These are phyloP conservation scores for Neurospora sp. DNA, from an alignment of 495 filamentous ascomycete genomes.

Conservation along the genomic window DNA sequence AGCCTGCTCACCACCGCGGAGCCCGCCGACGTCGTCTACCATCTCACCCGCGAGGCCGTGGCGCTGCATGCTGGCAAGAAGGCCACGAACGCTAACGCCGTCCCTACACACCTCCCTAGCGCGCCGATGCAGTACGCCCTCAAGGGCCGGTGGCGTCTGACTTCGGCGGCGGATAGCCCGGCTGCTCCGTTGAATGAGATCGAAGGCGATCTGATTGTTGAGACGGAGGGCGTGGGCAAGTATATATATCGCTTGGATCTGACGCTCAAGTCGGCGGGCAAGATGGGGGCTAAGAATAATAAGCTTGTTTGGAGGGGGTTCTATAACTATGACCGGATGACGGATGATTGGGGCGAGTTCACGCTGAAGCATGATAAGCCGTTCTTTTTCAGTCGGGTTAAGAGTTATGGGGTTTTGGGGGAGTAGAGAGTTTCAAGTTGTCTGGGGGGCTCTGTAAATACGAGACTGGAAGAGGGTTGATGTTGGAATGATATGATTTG, in stretches of 20 bases:
- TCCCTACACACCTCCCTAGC: constrained; percentile 21
- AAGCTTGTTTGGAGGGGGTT: constrained; percentile 84
- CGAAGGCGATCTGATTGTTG: constrained; percentile 68
- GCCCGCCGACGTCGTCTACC: constrained; percentile 73
- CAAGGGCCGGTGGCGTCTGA: constrained; percentile 31
- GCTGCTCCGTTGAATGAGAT: constrained; percentile 14
- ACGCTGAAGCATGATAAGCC: constrained; percentile 71
- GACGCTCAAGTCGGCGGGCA: constrained; percentile 48
- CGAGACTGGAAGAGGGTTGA: not conserved
- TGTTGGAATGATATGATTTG: not conserved
- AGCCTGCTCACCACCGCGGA: constrained; percentile 69
- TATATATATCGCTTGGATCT: constrained; percentile 78
- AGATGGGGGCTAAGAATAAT: constrained; percentile 52
- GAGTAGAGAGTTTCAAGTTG: constrained; percentile 1
- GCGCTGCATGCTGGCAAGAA: constrained; percentile 12
- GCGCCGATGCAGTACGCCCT: constrained; percentile 24
- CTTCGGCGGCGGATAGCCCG: constrained; percentile 14
- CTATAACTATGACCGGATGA: constrained; percentile 83
- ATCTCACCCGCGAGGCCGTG: constrained; percentile 43
- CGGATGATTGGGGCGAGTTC: constrained; percentile 87
- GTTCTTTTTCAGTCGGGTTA: constrained; percentile 82
- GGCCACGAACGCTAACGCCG: constrained; percentile 4
- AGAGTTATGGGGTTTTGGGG: constrained; percentile 49
- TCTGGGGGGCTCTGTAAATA: not conserved
- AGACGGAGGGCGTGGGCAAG: constrained; percentile 74